Conservation (phyloP, 106 monocot genomes). For the Triglochin maritima region DNA sequence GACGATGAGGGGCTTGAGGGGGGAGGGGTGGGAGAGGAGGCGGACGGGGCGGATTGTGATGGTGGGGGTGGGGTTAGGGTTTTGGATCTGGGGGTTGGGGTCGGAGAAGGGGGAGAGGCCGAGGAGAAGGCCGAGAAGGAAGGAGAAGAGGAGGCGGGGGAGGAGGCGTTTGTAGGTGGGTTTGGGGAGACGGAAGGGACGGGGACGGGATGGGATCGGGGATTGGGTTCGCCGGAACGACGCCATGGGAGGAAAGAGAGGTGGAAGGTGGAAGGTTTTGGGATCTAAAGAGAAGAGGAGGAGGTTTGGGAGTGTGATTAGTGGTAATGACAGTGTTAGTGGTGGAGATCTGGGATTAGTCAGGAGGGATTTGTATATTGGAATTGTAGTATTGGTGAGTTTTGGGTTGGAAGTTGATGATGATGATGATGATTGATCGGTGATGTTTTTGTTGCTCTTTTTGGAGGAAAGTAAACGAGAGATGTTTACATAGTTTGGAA, state of each 20-base stretch:
- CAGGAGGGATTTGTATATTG: too few relatives aligned
- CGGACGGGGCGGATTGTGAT: background rate
- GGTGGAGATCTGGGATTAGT: too few relatives aligned
- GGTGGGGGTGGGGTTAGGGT: background rate
- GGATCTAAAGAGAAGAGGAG: background rate
- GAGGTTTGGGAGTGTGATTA: background rate
- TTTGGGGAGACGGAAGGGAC: background rate
- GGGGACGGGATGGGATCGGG: background rate
- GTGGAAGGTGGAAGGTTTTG: background rate
- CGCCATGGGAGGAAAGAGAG: background rate
- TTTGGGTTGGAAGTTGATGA: too few relatives aligned
- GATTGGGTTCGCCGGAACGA: too few relatives aligned
- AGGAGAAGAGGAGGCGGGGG: background rate
- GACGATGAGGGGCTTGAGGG: slow-evolving; percentile 52
- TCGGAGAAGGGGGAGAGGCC: slow-evolving; percentile 1
- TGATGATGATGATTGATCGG: too few relatives aligned
- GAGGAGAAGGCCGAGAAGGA: background rate
- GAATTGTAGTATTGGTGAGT: too few relatives aligned
- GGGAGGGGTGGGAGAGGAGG: background rate
- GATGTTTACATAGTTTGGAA: too few relatives aligned
- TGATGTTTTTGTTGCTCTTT: too few relatives aligned
- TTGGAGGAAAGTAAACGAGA: too few relatives aligned
- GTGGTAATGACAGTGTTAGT: too few relatives aligned
- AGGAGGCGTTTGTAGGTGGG: background rate
- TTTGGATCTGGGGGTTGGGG: background rate